These are phyloP conservation scores for Phellinidium pouzarii DNA, from an alignment of 1,284 basidiomycete genomes.

Conservation along the genomic window DNA sequence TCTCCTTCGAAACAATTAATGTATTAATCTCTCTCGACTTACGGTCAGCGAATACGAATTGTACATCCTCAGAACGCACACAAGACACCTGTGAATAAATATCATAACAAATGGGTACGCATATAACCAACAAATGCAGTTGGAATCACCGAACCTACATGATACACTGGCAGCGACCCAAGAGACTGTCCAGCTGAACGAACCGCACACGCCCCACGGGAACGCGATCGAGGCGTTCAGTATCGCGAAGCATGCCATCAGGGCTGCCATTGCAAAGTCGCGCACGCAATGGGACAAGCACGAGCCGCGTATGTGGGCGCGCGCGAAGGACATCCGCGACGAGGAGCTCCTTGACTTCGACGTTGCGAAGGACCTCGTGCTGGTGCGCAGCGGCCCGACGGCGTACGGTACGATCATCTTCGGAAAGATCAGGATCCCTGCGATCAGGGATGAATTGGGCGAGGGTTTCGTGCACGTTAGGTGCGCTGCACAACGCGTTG, in stretches of 20 bases:
- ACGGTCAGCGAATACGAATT: no score
- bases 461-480: slow-evolving; percentile 65
- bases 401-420: slow-evolving; percentile 67
- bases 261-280: slow-evolving; percentile 53
- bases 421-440: slow-evolving; percentile 69
- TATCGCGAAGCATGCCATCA: slow-evolving; percentile 46
- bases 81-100: background rate
- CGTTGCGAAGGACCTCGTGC: slow-evolving; percentile 50
- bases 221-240: slow-evolving; percentile 63
- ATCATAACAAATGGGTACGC: background rate
- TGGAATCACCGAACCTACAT: background rate
- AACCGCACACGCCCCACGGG: slow-evolving; percentile 46
- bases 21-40: no score
- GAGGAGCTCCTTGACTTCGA: slow-evolving; percentile 45
- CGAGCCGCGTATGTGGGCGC: slow-evolving; percentile 66
- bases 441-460: slow-evolving; percentile 52
- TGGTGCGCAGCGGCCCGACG: slow-evolving; percentile 41
- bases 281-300: slow-evolving; percentile 66
- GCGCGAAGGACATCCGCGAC: slow-evolving; percentile 48
- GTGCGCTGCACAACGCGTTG: slow-evolving; percentile 34
- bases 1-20: no score
- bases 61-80: no score
- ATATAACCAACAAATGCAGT: background rate
- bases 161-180: slow-evolving; percentile 40
- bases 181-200: slow-evolving; percentile 51